These are phyloP conservation scores for Harrya chromipes DNA, from an alignment of 768 basidiomycete species.

Conservation along the genomic window DNA sequence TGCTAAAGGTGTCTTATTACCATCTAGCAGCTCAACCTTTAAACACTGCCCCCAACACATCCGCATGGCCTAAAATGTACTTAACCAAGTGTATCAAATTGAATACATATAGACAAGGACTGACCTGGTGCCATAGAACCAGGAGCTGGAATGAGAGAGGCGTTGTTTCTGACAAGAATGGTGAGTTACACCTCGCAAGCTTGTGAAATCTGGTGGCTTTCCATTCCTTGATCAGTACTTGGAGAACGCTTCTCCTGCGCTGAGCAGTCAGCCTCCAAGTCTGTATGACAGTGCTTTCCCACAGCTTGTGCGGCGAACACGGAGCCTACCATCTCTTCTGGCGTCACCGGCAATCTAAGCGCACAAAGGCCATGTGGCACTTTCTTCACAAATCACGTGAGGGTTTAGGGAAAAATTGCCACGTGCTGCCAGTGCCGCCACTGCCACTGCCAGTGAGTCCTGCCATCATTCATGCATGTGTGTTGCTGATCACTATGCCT, in stretches of 20 bases:
- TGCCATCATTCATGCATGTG: neutral
- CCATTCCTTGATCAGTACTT: too few relatives aligned
- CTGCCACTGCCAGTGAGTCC: conserved; percentile 51
- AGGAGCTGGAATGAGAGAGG: conserved; percentile 91
- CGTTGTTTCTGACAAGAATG: conserved; percentile 66
- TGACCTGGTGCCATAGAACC: conserved; percentile 77
- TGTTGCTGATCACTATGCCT: conserved; percentile 9
- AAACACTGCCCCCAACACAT: conserved; percentile 85
- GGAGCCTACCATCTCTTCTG: too few relatives aligned
- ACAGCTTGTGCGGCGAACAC: too few relatives aligned
- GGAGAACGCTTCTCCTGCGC: too few relatives aligned
- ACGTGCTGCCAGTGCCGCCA: too few relatives aligned
- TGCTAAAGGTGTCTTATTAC: conserved; percentile 63
- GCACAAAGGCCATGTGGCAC: too few relatives aligned
- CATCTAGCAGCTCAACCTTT: conserved; percentile 62
- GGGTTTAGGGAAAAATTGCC: too few relatives aligned
- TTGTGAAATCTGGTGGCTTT: neutral
- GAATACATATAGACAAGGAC: conserved; percentile 1
- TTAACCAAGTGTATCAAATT: neutral
- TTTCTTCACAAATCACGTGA: too few relatives aligned
- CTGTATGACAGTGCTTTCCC: too few relatives aligned
- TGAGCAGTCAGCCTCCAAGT: too few relatives aligned
- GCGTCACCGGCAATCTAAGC: too few relatives aligned
- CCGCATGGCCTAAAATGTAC: conserved; percentile 50
- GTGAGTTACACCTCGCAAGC: neutral